Conservation (phyloP, 1,284 basidiomycete genomes). For the Inonotus obliquus region DNA sequence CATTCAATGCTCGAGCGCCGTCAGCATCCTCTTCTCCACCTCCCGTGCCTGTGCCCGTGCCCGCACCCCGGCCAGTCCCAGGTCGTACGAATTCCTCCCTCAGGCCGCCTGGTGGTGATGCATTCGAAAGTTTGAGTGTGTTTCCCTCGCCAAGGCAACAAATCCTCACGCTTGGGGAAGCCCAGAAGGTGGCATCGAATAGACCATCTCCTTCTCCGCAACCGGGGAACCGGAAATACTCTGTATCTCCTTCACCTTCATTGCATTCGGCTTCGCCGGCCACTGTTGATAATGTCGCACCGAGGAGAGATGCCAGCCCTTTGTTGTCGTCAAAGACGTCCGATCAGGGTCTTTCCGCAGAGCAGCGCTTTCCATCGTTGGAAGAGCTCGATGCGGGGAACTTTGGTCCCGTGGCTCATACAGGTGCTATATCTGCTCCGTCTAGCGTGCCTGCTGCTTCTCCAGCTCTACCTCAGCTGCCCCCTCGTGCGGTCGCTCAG, state of each 20-base stretch:
- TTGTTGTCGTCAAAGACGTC: constrained; percentile 17
- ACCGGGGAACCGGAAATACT: constrained; percentile 25
- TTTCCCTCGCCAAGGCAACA: constrained; percentile 38
- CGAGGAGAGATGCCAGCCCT: constrained; percentile 10
- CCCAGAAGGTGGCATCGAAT: constrained; percentile 41
- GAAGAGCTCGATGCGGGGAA: constrained; percentile 67
- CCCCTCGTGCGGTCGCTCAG: constrained; percentile 4
- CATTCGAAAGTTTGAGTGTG: constrained; percentile 71
- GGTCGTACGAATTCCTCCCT: constrained; percentile 14
- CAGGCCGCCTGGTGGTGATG: constrained; percentile 51
- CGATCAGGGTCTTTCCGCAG: constrained; percentile 44
- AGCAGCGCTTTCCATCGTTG: constrained; percentile 70
- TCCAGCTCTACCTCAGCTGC: constrained; percentile 16
- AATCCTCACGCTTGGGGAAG: constrained; percentile 69
- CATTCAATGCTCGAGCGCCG: constrained; percentile 30
- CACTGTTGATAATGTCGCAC: constrained; percentile 3
- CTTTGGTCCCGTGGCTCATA: constrained; percentile 33
- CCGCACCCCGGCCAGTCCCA: constrained; percentile 1
- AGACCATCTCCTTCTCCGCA: constrained; percentile 26
- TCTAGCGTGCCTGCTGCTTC: constrained; percentile 8
- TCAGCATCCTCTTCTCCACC: constrained; percentile 37
- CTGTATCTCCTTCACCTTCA: constrained; percentile 35
- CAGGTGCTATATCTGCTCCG: constrained; percentile 18
- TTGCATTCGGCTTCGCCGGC: constrained; percentile 28
- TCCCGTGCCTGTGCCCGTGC: constrained; percentile 31